Base-by-base conservation (phyloP, 192 early-diverging fungal genomes). In the Bifiguratus adelaidae region DNA sequence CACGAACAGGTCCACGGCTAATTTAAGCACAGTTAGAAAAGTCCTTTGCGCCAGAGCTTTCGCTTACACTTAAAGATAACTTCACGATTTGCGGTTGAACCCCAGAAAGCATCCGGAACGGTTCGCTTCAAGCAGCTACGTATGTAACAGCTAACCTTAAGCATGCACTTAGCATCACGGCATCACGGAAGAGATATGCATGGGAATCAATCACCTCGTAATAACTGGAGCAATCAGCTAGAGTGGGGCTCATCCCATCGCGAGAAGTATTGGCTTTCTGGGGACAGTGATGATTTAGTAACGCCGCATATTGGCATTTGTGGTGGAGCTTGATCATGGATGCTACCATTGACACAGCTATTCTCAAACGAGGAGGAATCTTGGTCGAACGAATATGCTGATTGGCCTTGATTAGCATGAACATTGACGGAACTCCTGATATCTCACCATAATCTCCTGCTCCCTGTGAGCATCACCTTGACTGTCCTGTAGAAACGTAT, bases 101-200 rank as follows among this genome's bases (percentile, higher is more conserved):
- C 88, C 40, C 77, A 79, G 30, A 88, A 60, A 0, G 52, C 66
- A 20, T 61, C 58, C 1, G 88, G 88, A 41, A 90, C 60, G 4
- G 84, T 67, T 4, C 63, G 53, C 22, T 69, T 60, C 0, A 78
- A 51, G 20, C 70, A 67, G 3, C 49, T 43, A 34, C 69, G 65
- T 11, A 75, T 42, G 47, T 71, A 79, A 30, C 58, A 41, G 8
- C 52, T 70, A 7, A 81, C 77, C 37, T 65, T 25, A 21, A 42
- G 30, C 33, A 41, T 28, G 13, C 35, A 23, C 28, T 48, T 46
- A 7, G 53, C 42, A 34, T 33, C 19, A 30, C 5, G 19, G 18
- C 47, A 41, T 61, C 41, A 52, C 40, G 1, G 44, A 42, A 36
- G 55, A 50, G 0, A 50, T 36, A 0, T 41, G 47, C 16, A 33